Evolutionary conservation across 78 protist species (phyloP).

Genomic region (Creolimax fragrantissima): DNA sequence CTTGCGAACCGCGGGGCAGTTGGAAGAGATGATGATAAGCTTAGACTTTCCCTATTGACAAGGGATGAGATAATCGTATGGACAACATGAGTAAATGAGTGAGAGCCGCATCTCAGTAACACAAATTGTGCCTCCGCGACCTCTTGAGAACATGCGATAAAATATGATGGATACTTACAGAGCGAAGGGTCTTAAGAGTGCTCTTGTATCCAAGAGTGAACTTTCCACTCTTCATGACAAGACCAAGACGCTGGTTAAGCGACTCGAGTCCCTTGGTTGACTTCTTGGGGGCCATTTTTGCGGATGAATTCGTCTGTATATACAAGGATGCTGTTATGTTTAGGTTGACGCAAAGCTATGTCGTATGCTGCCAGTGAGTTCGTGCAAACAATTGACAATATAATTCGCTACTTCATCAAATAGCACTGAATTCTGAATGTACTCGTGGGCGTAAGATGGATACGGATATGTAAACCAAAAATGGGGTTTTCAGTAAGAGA

Average conservation of each 20-base stretch:
- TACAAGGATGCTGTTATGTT: not conserved
- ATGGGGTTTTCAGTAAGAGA: not conserved
- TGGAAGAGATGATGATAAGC: constrained; percentile 90
- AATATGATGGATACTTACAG: constrained; percentile 1
- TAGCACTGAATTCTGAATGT: too few relatives aligned
- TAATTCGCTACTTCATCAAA: not conserved
- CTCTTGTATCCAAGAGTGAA: constrained; percentile 88
- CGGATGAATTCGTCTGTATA: not conserved
- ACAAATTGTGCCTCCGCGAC: not conserved
- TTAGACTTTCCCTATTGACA: constrained; percentile 55
- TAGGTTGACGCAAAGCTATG: not conserved
- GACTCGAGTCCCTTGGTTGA: constrained; percentile 49
- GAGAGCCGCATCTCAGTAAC: not conserved
- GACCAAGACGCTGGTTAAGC: constrained; percentile 90
- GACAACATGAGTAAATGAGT: not conserved
- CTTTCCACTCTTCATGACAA: constrained; percentile 98
- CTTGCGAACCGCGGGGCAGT: constrained; percentile 95
- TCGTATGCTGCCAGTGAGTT: not conserved
- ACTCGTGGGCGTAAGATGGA: too few relatives aligned
- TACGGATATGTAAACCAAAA: not conserved
- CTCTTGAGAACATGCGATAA: not conserved
- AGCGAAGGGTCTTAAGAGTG: constrained; percentile 87
- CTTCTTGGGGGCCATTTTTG: constrained; percentile 28
- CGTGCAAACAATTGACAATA: not conserved
- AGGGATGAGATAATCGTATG: not conserved